Evolutionary conservation across 495 filamentous ascomycete species (phyloP).

Genomic region (Podospora pseudoanserina): DNA sequence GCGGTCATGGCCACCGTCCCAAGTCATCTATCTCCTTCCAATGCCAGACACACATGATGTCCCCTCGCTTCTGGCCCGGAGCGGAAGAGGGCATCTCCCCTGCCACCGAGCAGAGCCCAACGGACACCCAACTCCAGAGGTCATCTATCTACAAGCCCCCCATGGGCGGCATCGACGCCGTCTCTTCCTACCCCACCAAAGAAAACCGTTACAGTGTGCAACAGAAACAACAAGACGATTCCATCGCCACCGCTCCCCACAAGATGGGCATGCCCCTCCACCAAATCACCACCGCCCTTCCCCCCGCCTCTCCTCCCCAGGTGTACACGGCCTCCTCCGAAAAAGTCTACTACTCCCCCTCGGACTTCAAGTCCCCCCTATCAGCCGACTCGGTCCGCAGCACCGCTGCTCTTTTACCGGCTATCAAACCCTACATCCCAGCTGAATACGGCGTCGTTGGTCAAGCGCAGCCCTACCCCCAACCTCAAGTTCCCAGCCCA

Average conservation of each 20-base stretch:
- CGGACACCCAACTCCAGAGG: slow-evolving; percentile 12
- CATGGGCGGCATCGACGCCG: slow-evolving; percentile 11
- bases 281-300: slow-evolving; percentile 22
- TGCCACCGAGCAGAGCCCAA: slow-evolving; percentile 1
- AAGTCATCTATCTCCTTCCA: slow-evolving; percentile 46
- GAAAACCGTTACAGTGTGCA: background rate
- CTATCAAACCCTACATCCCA: slow-evolving; percentile 38
- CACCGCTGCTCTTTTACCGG: slow-evolving; percentile 36
- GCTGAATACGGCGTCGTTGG: slow-evolving; percentile 36
- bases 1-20: slow-evolving; percentile 24
- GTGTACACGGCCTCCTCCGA: slow-evolving; percentile 34
- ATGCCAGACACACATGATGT: slow-evolving; percentile 45
- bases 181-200: slow-evolving; percentile 12
- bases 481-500: slow-evolving; percentile 14
- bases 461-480: slow-evolving; percentile 16
- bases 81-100: slow-evolving; percentile 14
- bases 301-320: slow-evolving; percentile 18
- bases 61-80: slow-evolving; percentile 38
- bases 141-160: slow-evolving; percentile 22
- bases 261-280: slow-evolving; percentile 14
- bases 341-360: slow-evolving; percentile 26
- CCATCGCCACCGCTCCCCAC: slow-evolving; percentile 4
- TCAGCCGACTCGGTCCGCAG: slow-evolving; percentile 33
- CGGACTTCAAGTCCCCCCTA: slow-evolving; percentile 30
- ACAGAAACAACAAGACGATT: background rate